Percentiles rank a stretch among this genome's conserved stretches.
Evolutionary conservation across 139 green algal genomes (phyloP).

Genomic region (Micractinium sp.): DNA sequence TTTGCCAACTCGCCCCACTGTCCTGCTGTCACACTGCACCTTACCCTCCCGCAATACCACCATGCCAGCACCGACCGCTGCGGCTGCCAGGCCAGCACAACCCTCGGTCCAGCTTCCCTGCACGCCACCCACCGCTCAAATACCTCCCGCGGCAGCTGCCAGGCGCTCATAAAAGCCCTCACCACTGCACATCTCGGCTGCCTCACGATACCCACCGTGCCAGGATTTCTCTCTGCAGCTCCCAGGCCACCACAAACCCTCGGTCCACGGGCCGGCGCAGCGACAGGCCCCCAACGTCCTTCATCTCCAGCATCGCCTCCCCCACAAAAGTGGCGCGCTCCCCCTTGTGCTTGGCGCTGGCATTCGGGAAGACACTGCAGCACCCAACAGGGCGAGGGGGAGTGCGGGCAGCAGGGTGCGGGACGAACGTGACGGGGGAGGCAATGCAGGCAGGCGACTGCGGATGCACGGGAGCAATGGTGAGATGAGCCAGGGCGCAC

Average conservation of each 20-base stretch:
- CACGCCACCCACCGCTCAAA: too few species aligned
- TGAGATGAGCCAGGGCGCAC: not conserved
- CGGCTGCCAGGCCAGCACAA: too few species aligned
- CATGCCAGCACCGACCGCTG: too few species aligned
- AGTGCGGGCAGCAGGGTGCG: not conserved
- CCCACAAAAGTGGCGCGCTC: conserved; percentile 66
- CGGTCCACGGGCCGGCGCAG: conserved; percentile 80
- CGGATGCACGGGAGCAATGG: not conserved
- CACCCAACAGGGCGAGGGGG: not conserved
- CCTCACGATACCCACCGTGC: conserved; percentile 1
- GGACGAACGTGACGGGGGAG: not conserved
- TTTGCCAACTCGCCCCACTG: too few species aligned
- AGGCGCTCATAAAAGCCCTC: not conserved
- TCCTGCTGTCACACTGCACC: too few species aligned
- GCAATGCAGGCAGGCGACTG: not conserved
- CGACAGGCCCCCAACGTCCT: conserved; percentile 75
- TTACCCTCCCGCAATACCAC: too few species aligned
- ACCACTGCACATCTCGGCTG: not conserved
- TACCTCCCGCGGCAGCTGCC: not conserved
- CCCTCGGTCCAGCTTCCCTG: too few species aligned
- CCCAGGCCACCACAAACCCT: conserved; percentile 86
- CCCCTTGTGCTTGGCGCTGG: conserved; percentile 76
- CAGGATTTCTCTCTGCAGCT: conserved; percentile 88
- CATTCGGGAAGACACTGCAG: conserved; percentile 87
- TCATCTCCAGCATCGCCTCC: conserved; percentile 63